These are phyloP conservation scores for Cadophora luteo-olivacea DNA, from an alignment of 2,329 filamentous ascomycete species.

Conservation along the genomic window DNA sequence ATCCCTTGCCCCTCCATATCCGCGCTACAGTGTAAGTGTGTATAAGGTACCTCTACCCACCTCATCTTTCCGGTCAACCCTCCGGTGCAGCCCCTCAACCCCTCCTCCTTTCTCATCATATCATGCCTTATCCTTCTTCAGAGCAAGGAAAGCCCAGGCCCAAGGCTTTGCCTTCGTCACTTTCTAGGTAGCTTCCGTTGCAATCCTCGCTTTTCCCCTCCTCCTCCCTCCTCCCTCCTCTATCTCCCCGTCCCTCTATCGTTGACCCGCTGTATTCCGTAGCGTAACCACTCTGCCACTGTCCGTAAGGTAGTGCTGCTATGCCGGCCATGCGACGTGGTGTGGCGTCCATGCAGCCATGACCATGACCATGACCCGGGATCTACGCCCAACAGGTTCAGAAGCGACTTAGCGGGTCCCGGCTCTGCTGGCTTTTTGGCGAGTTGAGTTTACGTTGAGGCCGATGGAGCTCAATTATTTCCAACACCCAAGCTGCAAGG, in stretches of 20 bases:
- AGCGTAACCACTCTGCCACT: background rate
- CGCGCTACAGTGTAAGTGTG: too few relatives aligned
- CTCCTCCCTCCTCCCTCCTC: background rate
- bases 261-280: background rate
- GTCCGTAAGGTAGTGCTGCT: background rate
- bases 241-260: background rate
- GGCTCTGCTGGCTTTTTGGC: slow-evolving; percentile 24
- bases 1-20: background rate
- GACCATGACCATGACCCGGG: slow-evolving; percentile 17
- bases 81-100: background rate
- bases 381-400: slow-evolving; percentile 30
- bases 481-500: background rate
- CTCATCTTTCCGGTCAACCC: background rate
- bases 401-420: slow-evolving; percentile 20
- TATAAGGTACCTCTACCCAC: too few relatives aligned
- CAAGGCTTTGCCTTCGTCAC: background rate
- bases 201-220: background rate
- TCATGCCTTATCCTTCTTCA: background rate
- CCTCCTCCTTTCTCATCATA: background rate
- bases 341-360: slow-evolving; percentile 23
- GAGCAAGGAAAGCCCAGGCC: background rate
- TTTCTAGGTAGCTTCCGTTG: background rate
- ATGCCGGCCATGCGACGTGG: background rate
- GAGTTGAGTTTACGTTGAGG: slow-evolving; percentile 32
- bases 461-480: slow-evolving; percentile 11